Base-by-base conservation (phyloP, 257 asterid genomes). In the Capsicum chinense region DNA sequence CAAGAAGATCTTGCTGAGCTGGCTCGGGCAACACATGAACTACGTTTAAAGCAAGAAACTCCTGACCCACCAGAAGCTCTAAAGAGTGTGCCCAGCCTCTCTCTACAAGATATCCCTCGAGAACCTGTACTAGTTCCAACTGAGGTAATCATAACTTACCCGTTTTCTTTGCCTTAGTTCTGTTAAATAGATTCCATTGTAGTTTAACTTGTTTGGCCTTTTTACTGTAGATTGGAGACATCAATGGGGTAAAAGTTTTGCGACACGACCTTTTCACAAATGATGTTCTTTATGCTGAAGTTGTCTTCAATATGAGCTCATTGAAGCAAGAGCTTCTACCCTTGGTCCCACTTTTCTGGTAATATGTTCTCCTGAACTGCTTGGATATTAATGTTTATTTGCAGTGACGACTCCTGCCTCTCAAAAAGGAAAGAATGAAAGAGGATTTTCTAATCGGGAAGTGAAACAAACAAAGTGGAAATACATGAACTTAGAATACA, bases 11-110 rank as follows among this genome's bases (percentile, higher is more conserved):
- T 97, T 88, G 98, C 98, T 82, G 99, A 97, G 88, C 90, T 97
- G 84, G 96, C 98, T 62, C 98, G 97, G 85, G 94, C 98, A 68
- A 97, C 99, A 33, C 93, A 90, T 71, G 98, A 95, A 82, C 92
- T 97, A 67, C 94, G 91, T 89, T 70, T 93, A 91, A 95, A 95
- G 89, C 99, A 97, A 85, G 99, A 97, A 88, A 97, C 99, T 73
- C 99, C 99, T 42, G 99, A 97, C 81, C 94, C 98, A 71, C 98
- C 98, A 67, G 99, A 97, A 88, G 98, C 98, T 86, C 91, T 97
- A 54, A 97, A 92, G 88, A 87, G 95, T 79, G 98, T 96, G 47
- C 99, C 99, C 47, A 88, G 98, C 88, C 94, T 97, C 80, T 91
- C 95, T 85, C 91, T 97, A 83, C 87, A 92, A 86, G 99, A 97